A percentile compares a stretch with the other conserved stretches of the same genome.
phyloP scores from a whole-genome alignment of 2,329 filamentous ascomycete genomes.

The Hypoxylon sp. region DNA sequence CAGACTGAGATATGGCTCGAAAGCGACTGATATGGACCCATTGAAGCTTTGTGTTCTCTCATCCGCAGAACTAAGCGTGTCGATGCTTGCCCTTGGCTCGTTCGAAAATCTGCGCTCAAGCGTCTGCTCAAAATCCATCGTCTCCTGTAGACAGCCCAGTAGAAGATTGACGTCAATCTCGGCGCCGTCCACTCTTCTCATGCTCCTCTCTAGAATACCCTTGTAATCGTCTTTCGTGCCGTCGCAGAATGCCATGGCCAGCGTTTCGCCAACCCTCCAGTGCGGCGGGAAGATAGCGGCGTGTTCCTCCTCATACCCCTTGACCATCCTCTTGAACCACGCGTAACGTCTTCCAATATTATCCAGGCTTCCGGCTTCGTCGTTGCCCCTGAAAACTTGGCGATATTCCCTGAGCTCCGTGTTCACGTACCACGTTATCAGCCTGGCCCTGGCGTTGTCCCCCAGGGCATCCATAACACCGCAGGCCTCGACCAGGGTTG shows the following conservation, averaged over 20 bases:
- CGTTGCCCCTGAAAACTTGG: conserved; percentile 93
- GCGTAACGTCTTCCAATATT: conserved; percentile 95
- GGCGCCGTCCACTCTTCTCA: conserved; percentile 77
- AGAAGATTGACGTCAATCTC: conserved; percentile 89
- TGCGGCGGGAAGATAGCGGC: conserved; percentile 82
- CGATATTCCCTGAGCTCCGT: conserved; percentile 95
- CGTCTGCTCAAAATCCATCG: conserved; percentile 93
- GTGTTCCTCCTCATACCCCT: conserved; percentile 95
- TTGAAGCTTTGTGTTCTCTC: conserved; percentile 81
- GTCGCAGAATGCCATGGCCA: conserved; percentile 93
- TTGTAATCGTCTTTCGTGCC: conserved; percentile 96
- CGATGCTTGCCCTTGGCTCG: conserved; percentile 80
- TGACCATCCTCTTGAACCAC: conserved; percentile 96
- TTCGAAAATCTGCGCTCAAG: conserved; percentile 84
- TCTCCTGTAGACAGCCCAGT: conserved; percentile 90
- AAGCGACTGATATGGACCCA: conserved; percentile 92
- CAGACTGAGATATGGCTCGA: conserved; percentile 94
- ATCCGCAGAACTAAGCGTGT: conserved; percentile 83
- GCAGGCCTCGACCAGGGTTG: conserved; percentile 84
- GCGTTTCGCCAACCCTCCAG: conserved; percentile 89
- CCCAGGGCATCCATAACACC: conserved; percentile 94
- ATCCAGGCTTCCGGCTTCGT: conserved; percentile 94
- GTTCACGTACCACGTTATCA: conserved; percentile 98
- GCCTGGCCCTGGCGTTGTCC: conserved; percentile 79
- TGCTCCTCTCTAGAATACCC: conserved; percentile 86